Evolutionary conservation across 139 green algal genomes (phyloP), one percentile per base, ranked within the genome.

Genomic region (Coelastrella sp.): DNA sequence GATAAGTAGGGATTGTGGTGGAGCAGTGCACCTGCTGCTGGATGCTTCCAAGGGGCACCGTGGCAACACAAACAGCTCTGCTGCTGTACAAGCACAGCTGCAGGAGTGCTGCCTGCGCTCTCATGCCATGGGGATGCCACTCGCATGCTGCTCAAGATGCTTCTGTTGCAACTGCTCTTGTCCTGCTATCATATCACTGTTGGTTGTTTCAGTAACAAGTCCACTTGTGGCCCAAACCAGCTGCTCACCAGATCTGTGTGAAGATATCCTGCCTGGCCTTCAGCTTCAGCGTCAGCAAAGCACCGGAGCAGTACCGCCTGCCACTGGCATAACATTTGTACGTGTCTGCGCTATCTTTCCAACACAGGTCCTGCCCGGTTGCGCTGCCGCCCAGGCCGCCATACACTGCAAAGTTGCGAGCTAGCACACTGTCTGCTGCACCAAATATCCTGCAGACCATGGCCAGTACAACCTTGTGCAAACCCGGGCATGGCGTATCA

Each of bases 321-420:
- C 83, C 83, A 22, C 68, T 80, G 54, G 68, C 83, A 80, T 80
- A 88, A 58, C 81, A 78, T 64, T 84, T 83, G 73, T 83, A 90
- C 3, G 4, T 84, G 57, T 61, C n/a, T 32, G 58, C 23, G 4
- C 73, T 84, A 7, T 83, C 85, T 7, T 78, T 76, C 85, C 73
- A 90, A 22, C 71, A 82, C 3, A 89, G 73, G 5, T 71, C 73
- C 22, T 61, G 20, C 66, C 65, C 11, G 10, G 13, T 57, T n/a
- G 16, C 74, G 22, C 57, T 73, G 73, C 85, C 59, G 73, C n/a
- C 58, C 14, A 82, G 54, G 19, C 73, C 20, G 58, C 85, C 85
- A 81, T 73, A 47, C 22, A 89, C 85, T 59, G 58, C 23, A 75
- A 90, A 90, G 73, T 90, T 90, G 58, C 74, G 73, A 7, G 74